phyloP scores from a whole-genome alignment of 352 stramenopile genomes.

The Thraustochytrium sp. region DNA sequence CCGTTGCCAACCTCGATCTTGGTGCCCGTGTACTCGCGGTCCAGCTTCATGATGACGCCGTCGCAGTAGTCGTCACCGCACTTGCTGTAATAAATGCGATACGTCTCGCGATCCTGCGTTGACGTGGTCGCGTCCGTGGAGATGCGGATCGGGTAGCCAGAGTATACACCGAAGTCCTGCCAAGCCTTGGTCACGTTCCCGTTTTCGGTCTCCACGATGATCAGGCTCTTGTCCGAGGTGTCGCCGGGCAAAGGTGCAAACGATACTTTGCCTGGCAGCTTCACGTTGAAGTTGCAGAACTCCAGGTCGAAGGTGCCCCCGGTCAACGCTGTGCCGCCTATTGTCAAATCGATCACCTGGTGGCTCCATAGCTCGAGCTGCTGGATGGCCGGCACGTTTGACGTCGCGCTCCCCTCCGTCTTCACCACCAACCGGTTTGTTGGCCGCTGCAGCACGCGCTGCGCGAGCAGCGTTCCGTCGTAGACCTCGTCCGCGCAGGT shows the following conservation, averaged over 20 bases:
- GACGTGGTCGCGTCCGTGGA: background rate
- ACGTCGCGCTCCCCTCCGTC: background rate
- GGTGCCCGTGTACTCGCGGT: background rate
- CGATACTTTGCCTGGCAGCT: background rate
- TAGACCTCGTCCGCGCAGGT: background rate
- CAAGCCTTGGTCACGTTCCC: background rate
- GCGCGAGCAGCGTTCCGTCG: background rate
- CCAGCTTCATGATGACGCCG: background rate
- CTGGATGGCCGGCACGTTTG: background rate
- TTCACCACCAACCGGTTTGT: background rate
- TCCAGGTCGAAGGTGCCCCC: background rate
- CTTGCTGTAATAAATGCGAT: background rate
- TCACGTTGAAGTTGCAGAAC: slow-evolving; percentile 15
- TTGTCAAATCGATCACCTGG: background rate
- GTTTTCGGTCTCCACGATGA: background rate
- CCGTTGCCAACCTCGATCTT: background rate
- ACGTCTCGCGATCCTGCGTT: background rate
- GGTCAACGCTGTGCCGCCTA: background rate
- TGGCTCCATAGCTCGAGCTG: background rate
- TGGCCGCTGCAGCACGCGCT: background rate
- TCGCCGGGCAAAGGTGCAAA: background rate
- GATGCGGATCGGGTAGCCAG: background rate
- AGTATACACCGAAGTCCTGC: slow-evolving; percentile 26
- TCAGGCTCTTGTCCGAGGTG: background rate
- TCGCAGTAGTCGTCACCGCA: background rate